Percentiles rank a stretch among this genome's conserved stretches.
Conservation (phyloP, 2,329 filamentous ascomycete genomes). For the Diaporthe vexans region DNA sequence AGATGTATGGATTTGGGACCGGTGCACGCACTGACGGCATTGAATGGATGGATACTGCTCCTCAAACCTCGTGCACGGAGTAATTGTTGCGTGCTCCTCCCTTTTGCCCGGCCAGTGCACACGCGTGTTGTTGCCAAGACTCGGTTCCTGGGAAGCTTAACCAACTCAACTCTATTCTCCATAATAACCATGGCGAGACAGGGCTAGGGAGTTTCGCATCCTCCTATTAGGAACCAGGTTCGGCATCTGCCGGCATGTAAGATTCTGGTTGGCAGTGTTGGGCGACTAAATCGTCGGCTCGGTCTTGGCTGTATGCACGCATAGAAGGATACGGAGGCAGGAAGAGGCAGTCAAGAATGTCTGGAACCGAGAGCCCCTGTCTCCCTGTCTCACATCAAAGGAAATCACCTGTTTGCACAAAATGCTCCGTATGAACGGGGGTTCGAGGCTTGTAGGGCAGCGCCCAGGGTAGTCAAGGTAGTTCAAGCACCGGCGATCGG, state of each 20-base stretch:
- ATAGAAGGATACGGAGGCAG: too few relatives aligned
- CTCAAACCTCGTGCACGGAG: conserved; percentile 4
- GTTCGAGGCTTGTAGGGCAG: conserved; percentile 10
- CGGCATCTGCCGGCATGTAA: conserved; percentile 5
- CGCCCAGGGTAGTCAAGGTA: background rate
- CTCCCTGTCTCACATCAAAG: conserved; percentile 31
- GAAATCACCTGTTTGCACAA: conserved; percentile 27
- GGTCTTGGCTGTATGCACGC: background rate
- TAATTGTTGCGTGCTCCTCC: conserved; percentile 4
- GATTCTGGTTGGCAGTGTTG: background rate
- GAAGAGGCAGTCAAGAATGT: background rate
- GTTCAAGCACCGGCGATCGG: conserved; percentile 21
- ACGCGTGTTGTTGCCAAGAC: background rate
- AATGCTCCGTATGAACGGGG: conserved; percentile 13
- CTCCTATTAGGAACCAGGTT: background rate
- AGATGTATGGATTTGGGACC: background rate
- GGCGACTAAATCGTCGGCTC: background rate
- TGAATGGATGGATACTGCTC: conserved; percentile 15
- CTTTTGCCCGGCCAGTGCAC: background rate
- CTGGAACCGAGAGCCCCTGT: conserved; percentile 21
- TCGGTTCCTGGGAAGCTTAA: conserved; percentile 1
- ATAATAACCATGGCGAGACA: conserved; percentile 18
- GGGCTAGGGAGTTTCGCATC: conserved; percentile 15
- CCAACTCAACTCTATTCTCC: background rate
- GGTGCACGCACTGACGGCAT: background rate